Conservation (phyloP, 2,329 filamentous ascomycete species). For the Aureobasidium leucospermi region DNA sequence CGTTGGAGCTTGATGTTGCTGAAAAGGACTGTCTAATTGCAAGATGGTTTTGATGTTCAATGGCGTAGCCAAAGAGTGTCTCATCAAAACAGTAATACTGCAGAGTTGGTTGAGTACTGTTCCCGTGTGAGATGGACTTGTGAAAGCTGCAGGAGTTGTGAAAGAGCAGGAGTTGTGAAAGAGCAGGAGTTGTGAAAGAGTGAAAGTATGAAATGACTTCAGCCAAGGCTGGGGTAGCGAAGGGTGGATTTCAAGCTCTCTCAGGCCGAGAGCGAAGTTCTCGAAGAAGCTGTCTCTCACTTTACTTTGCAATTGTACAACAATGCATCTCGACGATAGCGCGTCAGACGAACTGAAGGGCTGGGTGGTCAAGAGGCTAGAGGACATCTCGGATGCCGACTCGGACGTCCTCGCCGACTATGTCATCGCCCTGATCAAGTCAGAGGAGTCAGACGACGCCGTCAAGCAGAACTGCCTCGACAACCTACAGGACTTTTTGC, state of each 20-base stretch:
- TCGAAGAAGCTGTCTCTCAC: not conserved
- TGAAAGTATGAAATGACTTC: not conserved
- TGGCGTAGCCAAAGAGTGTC: too few relatives aligned
- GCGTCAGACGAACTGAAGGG: constrained; percentile 57
- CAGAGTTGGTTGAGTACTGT: too few relatives aligned
- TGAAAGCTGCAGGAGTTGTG: too few relatives aligned
- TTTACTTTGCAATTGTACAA: not conserved
- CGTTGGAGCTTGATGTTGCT: too few relatives aligned
- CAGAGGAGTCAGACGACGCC: constrained; percentile 57
- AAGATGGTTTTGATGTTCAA: too few relatives aligned
- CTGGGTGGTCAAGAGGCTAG: constrained; percentile 71
- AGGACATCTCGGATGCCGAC: constrained; percentile 72
- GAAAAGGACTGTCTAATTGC: too few relatives aligned
- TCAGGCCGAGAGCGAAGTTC: not conserved
- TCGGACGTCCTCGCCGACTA: constrained; percentile 78
- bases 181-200: not conserved
- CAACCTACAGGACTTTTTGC: constrained; percentile 69
- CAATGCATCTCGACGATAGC: constrained; percentile 49
- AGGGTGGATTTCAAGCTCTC: constrained; percentile 2
- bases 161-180: not conserved
- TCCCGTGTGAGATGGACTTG: too few relatives aligned
- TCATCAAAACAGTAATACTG: too few relatives aligned
- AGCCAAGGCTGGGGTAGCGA: constrained; percentile 2
- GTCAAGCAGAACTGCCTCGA: constrained; percentile 62
- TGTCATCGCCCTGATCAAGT: constrained; percentile 67